Conservation (phyloP, 2,329 filamentous ascomycete species). For the Parafenestella ontariensis region DNA sequence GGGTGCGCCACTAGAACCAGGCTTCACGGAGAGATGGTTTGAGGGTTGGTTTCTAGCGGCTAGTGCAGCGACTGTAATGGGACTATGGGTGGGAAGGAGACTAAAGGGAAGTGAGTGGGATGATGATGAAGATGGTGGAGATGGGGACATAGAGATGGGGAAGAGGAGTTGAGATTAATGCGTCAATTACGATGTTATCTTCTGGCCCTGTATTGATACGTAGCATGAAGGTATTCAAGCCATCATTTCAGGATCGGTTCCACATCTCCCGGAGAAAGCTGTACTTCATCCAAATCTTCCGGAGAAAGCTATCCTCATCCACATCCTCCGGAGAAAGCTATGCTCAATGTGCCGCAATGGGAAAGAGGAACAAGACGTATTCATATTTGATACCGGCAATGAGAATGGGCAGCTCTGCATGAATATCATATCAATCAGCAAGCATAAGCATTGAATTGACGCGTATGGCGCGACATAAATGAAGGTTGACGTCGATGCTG, state of each 20-base stretch:
- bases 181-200: background rate
- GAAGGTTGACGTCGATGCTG: constrained; percentile 34
- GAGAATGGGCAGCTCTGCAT: background rate
- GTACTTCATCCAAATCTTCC: background rate
- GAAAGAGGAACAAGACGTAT: background rate
- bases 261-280: background rate
- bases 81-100: constrained; percentile 75
- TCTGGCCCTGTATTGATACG: background rate
- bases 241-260: background rate
- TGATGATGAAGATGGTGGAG: constrained; percentile 45
- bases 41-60: constrained; percentile 83
- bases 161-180: constrained; percentile 70
- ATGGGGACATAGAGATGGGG: constrained; percentile 72
- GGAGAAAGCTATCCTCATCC: too few relatives aligned
- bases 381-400: background rate
- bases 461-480: constrained; percentile 11
- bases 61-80: constrained; percentile 69
- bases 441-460: constrained; percentile 13
- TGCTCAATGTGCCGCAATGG: background rate
- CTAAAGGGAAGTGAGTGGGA: constrained; percentile 55
- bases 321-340: too few relatives aligned
- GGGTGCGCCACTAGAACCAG: constrained; percentile 74
- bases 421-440: background rate
- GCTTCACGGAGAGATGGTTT: constrained; percentile 83
- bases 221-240: background rate